Evolutionary conservation across 768 basidiomycete species (phyloP), one percentile per base, ranked within the genome.

Genomic region (Solioccasus polychromus): DNA sequence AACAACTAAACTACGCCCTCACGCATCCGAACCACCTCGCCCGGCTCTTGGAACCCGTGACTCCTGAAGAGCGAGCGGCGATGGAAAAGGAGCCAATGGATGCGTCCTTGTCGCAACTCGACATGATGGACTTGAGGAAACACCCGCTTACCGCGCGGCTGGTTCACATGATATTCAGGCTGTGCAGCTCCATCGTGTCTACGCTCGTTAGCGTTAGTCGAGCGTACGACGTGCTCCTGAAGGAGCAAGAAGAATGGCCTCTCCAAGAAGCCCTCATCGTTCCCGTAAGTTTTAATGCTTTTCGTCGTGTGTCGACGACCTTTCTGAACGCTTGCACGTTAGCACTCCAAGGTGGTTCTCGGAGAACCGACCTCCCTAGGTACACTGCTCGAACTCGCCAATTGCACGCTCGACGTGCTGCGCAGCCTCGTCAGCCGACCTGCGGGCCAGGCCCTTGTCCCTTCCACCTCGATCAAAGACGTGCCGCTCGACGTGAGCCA

Each of bases 1-100:
- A 92, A 59, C 88, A 92, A 52, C 68, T 96, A 50, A 93, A 92
- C 64, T 92, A 93, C 53, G 88, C 90, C 0, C 74, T 95, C 37
- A 85, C 90, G 0, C 93, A 97, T 64, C 93, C 93, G 7, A 88
- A 93, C 57, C 85, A 92, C 55, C 76, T 96, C 11, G 82, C 85
- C 2, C 84, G 83, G 52, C 71, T 90, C 22, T 72, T 94, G 54
- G 90, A 94, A 47, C 85, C 91, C 6, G 74, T 88, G 12, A 85
- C 86, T 0, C 61, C 76, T 2, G 90, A 91, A 10, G 93, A 95
- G 55, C 78, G 85, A 7, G 66, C 67, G 0, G 72, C 73, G 39
- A 71, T 89, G 38, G 87, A 92, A 55, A 83, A 82, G 50, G 85
- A 87, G 36, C 53, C 63, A 11, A 56, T 57, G 39, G 53, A 57